These are phyloP conservation scores for Marasmius sp. DNA, from an alignment of 1,284 basidiomycete genomes.

Conservation along the genomic window DNA sequence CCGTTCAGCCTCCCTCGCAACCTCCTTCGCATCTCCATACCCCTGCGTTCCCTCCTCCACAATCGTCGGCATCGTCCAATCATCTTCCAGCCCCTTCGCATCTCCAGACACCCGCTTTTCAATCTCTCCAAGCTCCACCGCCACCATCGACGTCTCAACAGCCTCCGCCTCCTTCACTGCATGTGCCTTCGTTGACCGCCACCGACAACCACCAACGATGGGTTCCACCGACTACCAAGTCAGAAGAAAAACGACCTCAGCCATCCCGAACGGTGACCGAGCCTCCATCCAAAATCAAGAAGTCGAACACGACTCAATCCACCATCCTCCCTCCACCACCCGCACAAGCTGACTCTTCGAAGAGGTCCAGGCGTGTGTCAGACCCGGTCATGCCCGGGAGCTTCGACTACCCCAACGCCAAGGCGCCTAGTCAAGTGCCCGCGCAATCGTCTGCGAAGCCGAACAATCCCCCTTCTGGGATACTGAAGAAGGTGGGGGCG, in stretches of 20 bases:
- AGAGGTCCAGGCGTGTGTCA: slow-evolving; percentile 25
- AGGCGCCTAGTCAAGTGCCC: slow-evolving; percentile 2
- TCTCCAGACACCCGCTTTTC: not conserved
- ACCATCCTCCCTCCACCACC: not conserved
- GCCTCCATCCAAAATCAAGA: slow-evolving; percentile 16
- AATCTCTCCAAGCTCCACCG: not conserved
- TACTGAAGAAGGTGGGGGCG: slow-evolving; percentile 11
- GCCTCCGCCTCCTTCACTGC: not conserved
- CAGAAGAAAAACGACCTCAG: not conserved
- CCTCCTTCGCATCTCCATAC: not conserved
- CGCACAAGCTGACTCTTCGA: not conserved
- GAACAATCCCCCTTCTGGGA: not conserved
- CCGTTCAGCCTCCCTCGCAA: not conserved
- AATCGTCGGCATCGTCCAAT: too few species aligned
- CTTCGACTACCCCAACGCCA: slow-evolving; percentile 10
- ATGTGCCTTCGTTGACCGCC: not conserved
- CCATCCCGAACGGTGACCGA: not conserved
- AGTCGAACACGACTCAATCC: slow-evolving; percentile 16
- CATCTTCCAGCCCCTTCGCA: not conserved
- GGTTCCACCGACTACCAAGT: not conserved
- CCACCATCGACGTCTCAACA: not conserved
- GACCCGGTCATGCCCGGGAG: slow-evolving; percentile 24
- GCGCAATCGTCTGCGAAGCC: not conserved
- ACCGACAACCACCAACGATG: not conserved
- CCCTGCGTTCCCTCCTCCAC: not conserved